Evolutionary conservation across 2,329 filamentous ascomycete species (phyloP), one percentile per base, ranked within the genome.

Genomic region (Amylocarpus encephaloides): DNA sequence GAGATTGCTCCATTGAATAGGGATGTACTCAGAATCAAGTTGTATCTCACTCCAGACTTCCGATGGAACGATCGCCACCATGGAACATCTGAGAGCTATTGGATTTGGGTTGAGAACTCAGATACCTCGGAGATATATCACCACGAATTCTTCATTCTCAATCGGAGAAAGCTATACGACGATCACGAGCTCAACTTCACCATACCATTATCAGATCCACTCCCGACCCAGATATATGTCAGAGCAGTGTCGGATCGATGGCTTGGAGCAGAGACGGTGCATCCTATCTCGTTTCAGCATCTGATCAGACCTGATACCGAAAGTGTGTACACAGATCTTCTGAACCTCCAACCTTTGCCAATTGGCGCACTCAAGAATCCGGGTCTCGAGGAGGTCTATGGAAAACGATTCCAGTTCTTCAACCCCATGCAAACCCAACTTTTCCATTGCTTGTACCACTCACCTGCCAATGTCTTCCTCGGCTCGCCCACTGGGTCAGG

Each of bases 391-490:
- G 88, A 93, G 53, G 79, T 98, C 1, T 98, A 98, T 63, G 83
- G 78, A 0, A 75, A 92, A 65, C 81, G 90, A 30, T 98, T 98
- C 68, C 85, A 93, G 57, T 98, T 85, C 69, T 98, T 98, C 76
- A 98, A 98, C 65, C 93, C 93, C 0, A 97, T 98, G 94, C 93
- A 98, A 68, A 97, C 93, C 0, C 93, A 98, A 64, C 89, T 98
- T 46, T 98, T 98, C 70, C 93, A 98, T 64, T 92, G 89, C 12
- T 78, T 98, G 32, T 98, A 98, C 59, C 86, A 97, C 66, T 96
- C 93, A 0, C 70, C 86, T 6, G 85, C 88, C 41, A 98, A 98
- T 64, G 91, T 98, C 4, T 78, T 98, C 2, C 78, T 98, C 7
- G 93, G 94, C 6, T 97, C 93, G 2, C 94, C 93, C 0, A 98